Evolutionary conservation across 345 rosid genomes (phyloP).

Genomic region (Brassica juncea): DNA sequence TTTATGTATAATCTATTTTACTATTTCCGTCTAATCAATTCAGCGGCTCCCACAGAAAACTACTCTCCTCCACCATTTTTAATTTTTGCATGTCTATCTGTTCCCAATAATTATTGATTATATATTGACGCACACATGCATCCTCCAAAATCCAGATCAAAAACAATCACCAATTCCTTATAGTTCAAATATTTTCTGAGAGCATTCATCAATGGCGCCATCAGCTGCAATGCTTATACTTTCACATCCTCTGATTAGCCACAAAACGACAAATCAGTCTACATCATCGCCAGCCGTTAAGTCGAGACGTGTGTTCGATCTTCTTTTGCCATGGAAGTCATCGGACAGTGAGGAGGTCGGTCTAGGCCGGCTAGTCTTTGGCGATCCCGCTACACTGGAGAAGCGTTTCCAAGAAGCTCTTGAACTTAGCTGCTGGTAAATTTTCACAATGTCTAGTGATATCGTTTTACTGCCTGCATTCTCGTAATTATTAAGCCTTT

Average conservation of each 20-base stretch:
- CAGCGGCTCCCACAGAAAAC: slow-evolving; percentile 33
- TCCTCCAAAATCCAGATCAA: not conserved
- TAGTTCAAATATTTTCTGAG: not conserved
- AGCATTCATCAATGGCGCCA: slow-evolving; percentile 50
- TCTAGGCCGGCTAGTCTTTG: slow-evolving; percentile 10
- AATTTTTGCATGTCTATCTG: slow-evolving; percentile 4
- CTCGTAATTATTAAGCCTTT: not conserved
- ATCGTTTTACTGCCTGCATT: not conserved
- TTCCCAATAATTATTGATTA: slow-evolving; percentile 4
- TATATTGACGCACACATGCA: slow-evolving; percentile 6
- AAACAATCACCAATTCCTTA: not conserved
- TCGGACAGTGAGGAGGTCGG: slow-evolving; percentile 19
- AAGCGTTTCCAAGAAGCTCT: slow-evolving; percentile 51
- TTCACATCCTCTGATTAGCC: slow-evolving; percentile 30
- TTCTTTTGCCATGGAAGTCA: slow-evolving; percentile 2
- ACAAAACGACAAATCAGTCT: slow-evolving; percentile 25
- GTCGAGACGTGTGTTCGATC: not conserved
- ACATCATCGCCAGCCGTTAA: slow-evolving; percentile 1
- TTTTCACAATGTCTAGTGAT: not conserved
- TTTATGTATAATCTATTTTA: not conserved
- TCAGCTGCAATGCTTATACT: slow-evolving; percentile 73
- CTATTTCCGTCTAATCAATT: slow-evolving; percentile 5
- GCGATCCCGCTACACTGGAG: slow-evolving; percentile 38
- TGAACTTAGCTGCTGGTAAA: slow-evolving; percentile 47
- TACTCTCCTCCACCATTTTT: slow-evolving; percentile 16